phyloP scores from a whole-genome alignment of 2,329 filamentous ascomycete genomes.

The Bipolaris cookei region DNA sequence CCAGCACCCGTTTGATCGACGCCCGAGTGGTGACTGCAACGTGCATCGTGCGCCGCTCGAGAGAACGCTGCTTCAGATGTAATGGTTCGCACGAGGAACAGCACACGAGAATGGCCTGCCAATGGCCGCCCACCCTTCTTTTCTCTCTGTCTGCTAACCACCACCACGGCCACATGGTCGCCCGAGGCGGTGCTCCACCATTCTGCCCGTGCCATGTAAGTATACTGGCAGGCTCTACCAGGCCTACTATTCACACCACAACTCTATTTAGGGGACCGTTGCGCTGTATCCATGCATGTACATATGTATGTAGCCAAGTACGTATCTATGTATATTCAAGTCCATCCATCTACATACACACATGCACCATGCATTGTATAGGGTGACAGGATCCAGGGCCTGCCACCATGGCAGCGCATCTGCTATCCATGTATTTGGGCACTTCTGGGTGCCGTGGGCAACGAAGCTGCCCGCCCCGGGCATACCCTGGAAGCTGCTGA shows the following conservation, averaged over 20 bases:
- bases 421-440: background rate
- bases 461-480: constrained; percentile 5
- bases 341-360: too few species aligned
- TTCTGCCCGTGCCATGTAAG: too few species aligned
- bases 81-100: constrained; percentile 9
- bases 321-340: too few species aligned
- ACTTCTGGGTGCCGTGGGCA: background rate
- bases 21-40: constrained; percentile 39
- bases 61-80: constrained; percentile 11
- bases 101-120: constrained; percentile 5
- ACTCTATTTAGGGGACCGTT: constrained; percentile 16
- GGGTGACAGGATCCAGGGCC: constrained; percentile 24
- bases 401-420: background rate
- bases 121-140: background rate
- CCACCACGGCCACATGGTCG: too few species aligned
- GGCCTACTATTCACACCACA: background rate
- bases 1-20: constrained; percentile 51
- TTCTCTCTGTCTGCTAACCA: too few species aligned
- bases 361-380: constrained; percentile 12
- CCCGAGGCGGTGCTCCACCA: too few species aligned
- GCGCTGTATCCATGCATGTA: background rate
- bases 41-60: constrained; percentile 39
- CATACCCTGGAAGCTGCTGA: constrained; percentile 13
- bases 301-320: background rate
- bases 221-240: background rate